A percentile compares a stretch with the other conserved stretches of the same genome.
Conservation (phyloP, 2,329 filamentous ascomycete species). For the Colletotrichum abscissum region DNA sequence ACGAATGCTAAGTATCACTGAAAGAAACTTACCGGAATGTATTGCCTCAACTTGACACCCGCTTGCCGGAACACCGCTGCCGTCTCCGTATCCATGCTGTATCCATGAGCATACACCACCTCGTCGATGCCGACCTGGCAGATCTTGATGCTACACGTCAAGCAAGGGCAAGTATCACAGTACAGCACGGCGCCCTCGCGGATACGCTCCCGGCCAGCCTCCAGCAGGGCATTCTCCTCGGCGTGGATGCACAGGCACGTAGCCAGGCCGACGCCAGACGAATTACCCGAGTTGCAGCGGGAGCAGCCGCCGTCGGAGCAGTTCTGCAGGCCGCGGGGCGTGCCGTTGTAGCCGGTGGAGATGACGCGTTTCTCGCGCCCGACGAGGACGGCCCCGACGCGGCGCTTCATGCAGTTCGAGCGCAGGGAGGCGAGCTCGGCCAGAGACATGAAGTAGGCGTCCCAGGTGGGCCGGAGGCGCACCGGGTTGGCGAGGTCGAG, state of each 20-base stretch:
- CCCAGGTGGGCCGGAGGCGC: constrained; percentile 90
- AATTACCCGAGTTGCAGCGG: constrained; percentile 83
- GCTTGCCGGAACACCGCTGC: constrained; percentile 86
- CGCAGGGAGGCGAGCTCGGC: constrained; percentile 90
- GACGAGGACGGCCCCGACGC: constrained; percentile 94
- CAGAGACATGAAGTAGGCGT: constrained; percentile 98
- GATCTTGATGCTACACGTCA: constrained; percentile 99
- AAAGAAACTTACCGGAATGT: constrained; percentile 76
- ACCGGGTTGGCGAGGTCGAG: constrained; percentile 83
- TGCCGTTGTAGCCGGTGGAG: constrained; percentile 97
- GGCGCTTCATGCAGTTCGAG: constrained; percentile 97
- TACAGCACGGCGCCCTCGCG: constrained; percentile 86
- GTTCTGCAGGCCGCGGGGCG: constrained; percentile 88
- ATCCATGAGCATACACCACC: constrained; percentile 93
- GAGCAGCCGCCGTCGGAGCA: constrained; percentile 93
- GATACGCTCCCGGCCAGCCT: constrained; percentile 92
- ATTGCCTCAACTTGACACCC: constrained; percentile 87
- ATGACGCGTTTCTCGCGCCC: constrained; percentile 84
- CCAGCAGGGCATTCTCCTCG: constrained; percentile 95
- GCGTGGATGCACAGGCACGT: constrained; percentile 98
- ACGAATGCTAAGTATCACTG: background rate
- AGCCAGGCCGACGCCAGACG: constrained; percentile 77
- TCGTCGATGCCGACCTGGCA: constrained; percentile 95
- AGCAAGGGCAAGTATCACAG: constrained; percentile 95
- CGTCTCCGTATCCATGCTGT: constrained; percentile 91